Conservation (phyloP, 2,329 filamentous ascomycete species). For the Zymoseptoria ardabiliae region DNA sequence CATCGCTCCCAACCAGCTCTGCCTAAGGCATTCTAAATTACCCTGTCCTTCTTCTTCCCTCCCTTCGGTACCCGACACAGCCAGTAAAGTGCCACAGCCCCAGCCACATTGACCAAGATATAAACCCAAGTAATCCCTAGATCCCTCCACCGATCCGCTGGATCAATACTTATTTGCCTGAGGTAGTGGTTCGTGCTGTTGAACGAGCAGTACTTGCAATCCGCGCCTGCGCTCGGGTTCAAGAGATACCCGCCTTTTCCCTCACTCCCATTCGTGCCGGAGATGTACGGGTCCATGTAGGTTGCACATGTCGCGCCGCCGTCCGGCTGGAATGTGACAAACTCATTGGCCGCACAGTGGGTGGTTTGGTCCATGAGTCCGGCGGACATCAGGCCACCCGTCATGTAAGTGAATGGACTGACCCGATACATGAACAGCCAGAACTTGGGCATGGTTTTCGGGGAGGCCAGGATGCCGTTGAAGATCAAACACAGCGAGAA, state of each 20-base stretch:
- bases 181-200: slow-evolving; percentile 39
- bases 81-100: slow-evolving; percentile 48
- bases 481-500: slow-evolving; percentile 70
- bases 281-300: slow-evolving; percentile 33
- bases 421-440: slow-evolving; percentile 81
- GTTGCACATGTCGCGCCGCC: slow-evolving; percentile 36
- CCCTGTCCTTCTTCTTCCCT: slow-evolving; percentile 32
- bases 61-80: slow-evolving; percentile 46
- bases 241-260: slow-evolving; percentile 32
- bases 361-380: slow-evolving; percentile 62
- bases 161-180: slow-evolving; percentile 34
- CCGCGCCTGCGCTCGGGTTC: slow-evolving; percentile 26
- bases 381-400: slow-evolving; percentile 62
- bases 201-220: slow-evolving; percentile 38
- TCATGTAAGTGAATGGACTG: slow-evolving; percentile 75
- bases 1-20: too few relatives aligned
- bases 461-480: slow-evolving; percentile 59
- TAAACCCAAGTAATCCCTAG: slow-evolving; percentile 48
- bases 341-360: slow-evolving; percentile 62
- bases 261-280: background rate
- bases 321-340: slow-evolving; percentile 58
- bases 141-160: slow-evolving; percentile 44
- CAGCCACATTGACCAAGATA: slow-evolving; percentile 45
- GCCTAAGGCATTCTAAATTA: background rate
- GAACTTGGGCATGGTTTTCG: slow-evolving; percentile 59